Base-by-base conservation (phyloP, 805 yeast species). In the Myxozyma neotropica region DNA sequence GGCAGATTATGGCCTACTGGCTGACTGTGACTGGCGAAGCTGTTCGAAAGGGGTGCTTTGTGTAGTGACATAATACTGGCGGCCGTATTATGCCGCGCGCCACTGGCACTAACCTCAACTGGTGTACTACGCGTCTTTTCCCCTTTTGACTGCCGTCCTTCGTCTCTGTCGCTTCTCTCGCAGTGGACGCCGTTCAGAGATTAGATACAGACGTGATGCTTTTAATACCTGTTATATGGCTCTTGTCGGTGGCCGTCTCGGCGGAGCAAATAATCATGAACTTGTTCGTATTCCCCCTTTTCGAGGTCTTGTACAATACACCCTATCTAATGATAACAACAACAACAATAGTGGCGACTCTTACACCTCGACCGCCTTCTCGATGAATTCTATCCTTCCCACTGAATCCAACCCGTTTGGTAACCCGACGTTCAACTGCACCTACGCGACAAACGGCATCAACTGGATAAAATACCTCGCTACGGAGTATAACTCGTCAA, bases 291-390 rank as follows among this genome's bases (percentile, higher is more conserved):
- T 26, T 27, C 1, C 27, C 12, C 3, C 53, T n/a, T n/a, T n/a
- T n/a, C n/a, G n/a, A n/a, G n/a, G n/a, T n/a, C n/a, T n/a, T n/a
- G n/a, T n/a, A n/a, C n/a, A n/a, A n/a, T n/a, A n/a, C n/a, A n/a
- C n/a, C n/a, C n/a, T n/a, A n/a, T n/a, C 21, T n/a, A 38, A 23
- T 15, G 21, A 19, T 23, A 17, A 38, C 36, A 24, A 7, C n/a
- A n/a, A n/a, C n/a, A n/a, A 4, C n/a, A 26, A 23, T 49, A 58
- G 62, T 44, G 63, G 63, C 36, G 63, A 55, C 35, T 59, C 63
- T 10, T 59, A 59, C 43, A 43, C 59, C 23, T 61, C 53, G 24
- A 47, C 57, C 10, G 63, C 61, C 6, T 59, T 59, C 38, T 35
- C 36, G 1, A 31, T 46, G 15, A 2, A 29, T 21, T 21, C 36